Conservation (phyloP, 2,329 filamentous ascomycete species). For the Fusarium lateritium region DNA sequence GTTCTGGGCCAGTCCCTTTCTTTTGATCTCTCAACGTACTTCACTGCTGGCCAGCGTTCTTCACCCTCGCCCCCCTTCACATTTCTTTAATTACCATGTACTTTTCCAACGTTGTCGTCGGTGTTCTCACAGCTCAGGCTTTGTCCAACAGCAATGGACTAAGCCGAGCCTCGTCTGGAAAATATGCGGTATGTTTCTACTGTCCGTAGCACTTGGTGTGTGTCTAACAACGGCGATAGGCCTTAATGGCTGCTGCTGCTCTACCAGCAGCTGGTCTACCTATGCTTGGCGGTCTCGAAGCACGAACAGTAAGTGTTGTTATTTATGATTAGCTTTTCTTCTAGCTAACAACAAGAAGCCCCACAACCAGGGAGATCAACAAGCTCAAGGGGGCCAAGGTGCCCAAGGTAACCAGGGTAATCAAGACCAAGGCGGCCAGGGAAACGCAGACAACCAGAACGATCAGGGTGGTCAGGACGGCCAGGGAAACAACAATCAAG, state of each 20-base stretch:
- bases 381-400: not conserved
- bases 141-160: slow-evolving; percentile 5
- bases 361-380: slow-evolving; percentile 5
- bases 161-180: not conserved
- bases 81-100: slow-evolving; percentile 1
- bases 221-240: not conserved
- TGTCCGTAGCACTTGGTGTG: accelerated
- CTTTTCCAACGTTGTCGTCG: slow-evolving; percentile 28
- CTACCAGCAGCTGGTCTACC: slow-evolving; percentile 15
- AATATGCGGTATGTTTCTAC: slow-evolving; percentile 12
- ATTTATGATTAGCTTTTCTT: accelerated
- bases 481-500: not conserved
- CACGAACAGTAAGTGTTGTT: not conserved
- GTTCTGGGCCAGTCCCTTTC: slow-evolving; percentile 2
- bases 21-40: not conserved
- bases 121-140: slow-evolving; percentile 27
- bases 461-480: slow-evolving; percentile 12
- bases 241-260: slow-evolving; percentile 31
- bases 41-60: slow-evolving; percentile 23
- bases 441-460: not conserved
- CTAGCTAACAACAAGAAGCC: not conserved
- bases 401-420: too few relatives aligned
- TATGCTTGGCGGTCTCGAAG: slow-evolving; percentile 25
- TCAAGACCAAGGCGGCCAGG: slow-evolving; percentile 1
- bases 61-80: not conserved